phyloP scores from a whole-genome alignment of 257 asterid species.

The Jaltomata sinuosa region DNA sequence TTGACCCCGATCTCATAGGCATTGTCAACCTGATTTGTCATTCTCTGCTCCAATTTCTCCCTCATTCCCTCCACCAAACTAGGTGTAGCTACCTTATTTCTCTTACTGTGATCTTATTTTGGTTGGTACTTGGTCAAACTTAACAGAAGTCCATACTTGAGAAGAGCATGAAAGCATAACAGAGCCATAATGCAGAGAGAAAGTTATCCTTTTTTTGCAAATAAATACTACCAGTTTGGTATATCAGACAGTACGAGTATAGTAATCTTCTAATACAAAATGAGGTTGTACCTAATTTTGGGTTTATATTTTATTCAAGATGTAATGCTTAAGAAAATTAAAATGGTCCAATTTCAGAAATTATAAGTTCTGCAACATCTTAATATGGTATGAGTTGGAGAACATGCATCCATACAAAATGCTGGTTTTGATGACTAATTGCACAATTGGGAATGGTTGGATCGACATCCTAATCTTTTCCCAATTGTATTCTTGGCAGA shows the following conservation, averaged over 20 bases:
- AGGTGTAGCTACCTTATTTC: not conserved
- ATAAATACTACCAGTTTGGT: not conserved
- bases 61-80: not conserved
- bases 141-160: not conserved
- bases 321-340: not conserved
- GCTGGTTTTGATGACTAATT: not conserved
- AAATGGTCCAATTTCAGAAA: not conserved
- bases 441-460: not conserved
- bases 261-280: not conserved
- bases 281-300: not conserved
- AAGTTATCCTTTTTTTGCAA: not conserved
- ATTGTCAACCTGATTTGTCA: not conserved
- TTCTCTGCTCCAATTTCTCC: not conserved
- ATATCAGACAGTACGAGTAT: not conserved
- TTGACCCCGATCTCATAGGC: not conserved
- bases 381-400: not conserved
- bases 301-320: not conserved
- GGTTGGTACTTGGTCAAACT: not conserved
- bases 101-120: not conserved
- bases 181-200: not conserved
- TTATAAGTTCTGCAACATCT: not conserved
- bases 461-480: not conserved
- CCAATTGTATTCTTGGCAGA: constrained; percentile 28
- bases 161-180: not conserved
- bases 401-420: not conserved